Conservation (phyloP, 768 basidiomycete species). For the Boletus patriciae region DNA sequence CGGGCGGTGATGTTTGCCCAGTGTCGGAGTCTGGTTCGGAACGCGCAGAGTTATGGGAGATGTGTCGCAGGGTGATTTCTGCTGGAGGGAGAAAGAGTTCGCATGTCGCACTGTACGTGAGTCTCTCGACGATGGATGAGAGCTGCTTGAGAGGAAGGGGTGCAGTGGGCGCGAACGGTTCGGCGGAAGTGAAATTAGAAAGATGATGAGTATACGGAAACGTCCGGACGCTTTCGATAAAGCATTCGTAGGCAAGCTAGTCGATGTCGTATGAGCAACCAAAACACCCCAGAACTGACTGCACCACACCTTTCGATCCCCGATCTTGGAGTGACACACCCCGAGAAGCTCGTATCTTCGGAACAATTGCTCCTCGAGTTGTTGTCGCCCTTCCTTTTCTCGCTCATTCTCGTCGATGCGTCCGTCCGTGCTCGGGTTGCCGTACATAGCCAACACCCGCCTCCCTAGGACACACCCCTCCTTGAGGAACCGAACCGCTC, state of each 20-base stretch:
- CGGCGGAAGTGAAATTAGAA: conserved; percentile 13
- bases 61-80: conserved; percentile 46
- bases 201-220: conserved; percentile 49
- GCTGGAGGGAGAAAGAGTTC: conserved; percentile 58
- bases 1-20: not conserved
- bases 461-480: conserved; percentile 58
- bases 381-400: conserved; percentile 48
- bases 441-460: conserved; percentile 41
- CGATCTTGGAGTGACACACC: conserved; percentile 74
- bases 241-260: conserved; percentile 63
- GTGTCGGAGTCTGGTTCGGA: not conserved
- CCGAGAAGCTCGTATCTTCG: conserved; percentile 81
- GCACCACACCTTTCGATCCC: conserved; percentile 64
- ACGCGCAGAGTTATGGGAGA: not conserved
- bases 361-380: conserved; percentile 63
- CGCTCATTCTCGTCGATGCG: conserved; percentile 26
- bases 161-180: conserved; percentile 40
- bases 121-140: conserved; percentile 57
- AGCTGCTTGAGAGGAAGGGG: conserved; percentile 53
- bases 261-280: not conserved
- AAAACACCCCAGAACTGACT: not conserved
- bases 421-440: not conserved
- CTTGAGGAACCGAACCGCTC: conserved; percentile 65
- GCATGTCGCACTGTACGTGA: conserved; percentile 65
- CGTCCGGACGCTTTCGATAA: conserved; percentile 47